Evolutionary conservation across 768 basidiomycete species (phyloP), one percentile per base, ranked within the genome.

Genomic region (Exidia glandulosa): DNA sequence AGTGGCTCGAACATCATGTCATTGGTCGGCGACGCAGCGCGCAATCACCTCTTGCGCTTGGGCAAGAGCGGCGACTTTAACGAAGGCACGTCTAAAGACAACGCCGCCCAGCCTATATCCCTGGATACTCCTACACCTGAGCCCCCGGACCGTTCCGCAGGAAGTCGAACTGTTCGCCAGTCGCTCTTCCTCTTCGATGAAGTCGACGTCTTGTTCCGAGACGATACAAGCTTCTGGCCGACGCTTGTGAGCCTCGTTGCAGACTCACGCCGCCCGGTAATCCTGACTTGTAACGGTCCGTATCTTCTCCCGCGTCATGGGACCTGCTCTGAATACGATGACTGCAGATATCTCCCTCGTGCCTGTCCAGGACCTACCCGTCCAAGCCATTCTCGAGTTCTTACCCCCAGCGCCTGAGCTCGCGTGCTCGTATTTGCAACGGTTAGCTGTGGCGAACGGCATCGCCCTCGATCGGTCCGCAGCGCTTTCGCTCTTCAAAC

Each of bases 201-300:
- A 69, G 95, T 92, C 6, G 96, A 99, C 71, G 82, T 98, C 45
- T 75, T 98, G 54, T 99, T 86, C 74, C 84, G 83, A 62, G 90
- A 93, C 56, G 96, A 94, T 73, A 69, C 71, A 32, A 86, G 84
- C 63, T 98, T 94, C 71, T 95, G 91, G 91, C 78, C 86, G 16
- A 81, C 87, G 2, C 81, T 97, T 30, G 77, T 87, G 9, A 79
- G 82, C 59, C 80, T 99, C 61, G 93, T 97, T 68, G 83, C 80
- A 62, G 80, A 88, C 19, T 91, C 91, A 64, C 84, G 82, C 65
- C 77, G 96, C 59, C 95, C 96, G 5, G 87, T 99, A 45, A 81
- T 99, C 57, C 81, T 93, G 74, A 98, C 95, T 58, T 98, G 96
- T 72, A 96, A 94, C 66, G 94, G 95, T 94, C 67, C 70, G 83